These are phyloP conservation scores for Domatiomyces globalis DNA, from an alignment of 2,329 filamentous ascomycete genomes.

Conservation along the genomic window DNA sequence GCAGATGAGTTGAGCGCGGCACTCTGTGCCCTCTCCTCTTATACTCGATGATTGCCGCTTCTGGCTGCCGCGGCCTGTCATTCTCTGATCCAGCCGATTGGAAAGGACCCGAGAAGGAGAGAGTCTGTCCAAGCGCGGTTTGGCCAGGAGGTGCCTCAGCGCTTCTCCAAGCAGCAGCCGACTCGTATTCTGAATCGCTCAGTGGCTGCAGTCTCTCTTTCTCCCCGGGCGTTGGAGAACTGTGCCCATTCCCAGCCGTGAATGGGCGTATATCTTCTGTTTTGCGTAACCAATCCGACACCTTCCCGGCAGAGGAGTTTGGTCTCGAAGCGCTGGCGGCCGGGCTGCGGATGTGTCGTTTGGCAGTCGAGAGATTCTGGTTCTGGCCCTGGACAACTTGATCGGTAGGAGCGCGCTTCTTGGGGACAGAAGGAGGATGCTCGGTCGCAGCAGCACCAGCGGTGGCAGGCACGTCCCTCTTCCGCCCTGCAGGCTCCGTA, in stretches of 20 bases:
- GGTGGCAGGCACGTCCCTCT: slow-evolving; percentile 2
- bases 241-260: background rate
- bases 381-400: background rate
- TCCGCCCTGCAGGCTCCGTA: slow-evolving; percentile 1
- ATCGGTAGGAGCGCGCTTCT: background rate
- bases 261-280: background rate
- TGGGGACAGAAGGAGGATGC: background rate
- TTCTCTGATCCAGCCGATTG: background rate
- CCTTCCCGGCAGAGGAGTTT: background rate
- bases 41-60: background rate
- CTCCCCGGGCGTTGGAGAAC: background rate
- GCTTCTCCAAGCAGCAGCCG: background rate
- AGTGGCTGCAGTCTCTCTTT: background rate
- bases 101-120: background rate
- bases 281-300: background rate
- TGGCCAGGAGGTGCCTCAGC: too few relatives aligned
- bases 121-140: background rate
- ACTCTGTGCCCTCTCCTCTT: slow-evolving; percentile 19
- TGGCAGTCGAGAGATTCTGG: too few relatives aligned
- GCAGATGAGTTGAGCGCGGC: slow-evolving; percentile 26
- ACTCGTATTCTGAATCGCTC: background rate
- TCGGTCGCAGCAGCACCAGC: background rate
- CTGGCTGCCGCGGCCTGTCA: background rate
- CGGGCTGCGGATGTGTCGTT: too few relatives aligned
- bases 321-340: background rate